Conservation (phyloP, 2,329 filamentous ascomycete genomes). For the Plectosphaerella sp. region DNA sequence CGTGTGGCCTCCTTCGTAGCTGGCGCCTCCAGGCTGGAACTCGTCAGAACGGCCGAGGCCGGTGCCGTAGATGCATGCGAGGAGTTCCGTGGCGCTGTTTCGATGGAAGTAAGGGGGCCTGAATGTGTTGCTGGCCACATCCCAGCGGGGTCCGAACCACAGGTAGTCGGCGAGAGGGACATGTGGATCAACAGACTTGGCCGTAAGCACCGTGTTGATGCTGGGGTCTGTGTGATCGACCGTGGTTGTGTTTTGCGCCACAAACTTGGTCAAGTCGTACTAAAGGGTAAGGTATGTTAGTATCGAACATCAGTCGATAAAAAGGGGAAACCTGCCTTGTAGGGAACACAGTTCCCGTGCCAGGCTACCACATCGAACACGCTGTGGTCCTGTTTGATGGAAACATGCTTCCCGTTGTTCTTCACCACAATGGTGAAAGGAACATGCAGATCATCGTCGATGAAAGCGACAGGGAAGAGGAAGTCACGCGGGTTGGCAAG, state of each 20-base stretch:
- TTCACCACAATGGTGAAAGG: slow-evolving; percentile 45
- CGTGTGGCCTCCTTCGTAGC: slow-evolving; percentile 32
- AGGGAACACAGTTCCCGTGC: slow-evolving; percentile 56
- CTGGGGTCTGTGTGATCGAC: slow-evolving; percentile 59
- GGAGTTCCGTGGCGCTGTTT: slow-evolving; percentile 53
- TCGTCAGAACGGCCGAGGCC: slow-evolving; percentile 25
- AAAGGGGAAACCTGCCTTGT: slow-evolving; percentile 27
- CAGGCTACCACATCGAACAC: slow-evolving; percentile 65
- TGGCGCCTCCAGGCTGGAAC: slow-evolving; percentile 42
- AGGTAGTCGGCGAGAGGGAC: slow-evolving; percentile 57
- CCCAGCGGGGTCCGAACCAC: slow-evolving; percentile 60
- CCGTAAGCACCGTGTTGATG: slow-evolving; percentile 57
- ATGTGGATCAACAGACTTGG: slow-evolving; percentile 45
- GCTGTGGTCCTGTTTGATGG: slow-evolving; percentile 54
- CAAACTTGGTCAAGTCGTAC: slow-evolving; percentile 47
- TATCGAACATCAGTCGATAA: not conserved
- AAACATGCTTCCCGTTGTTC: slow-evolving; percentile 54
- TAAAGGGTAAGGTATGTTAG: slow-evolving; percentile 21
- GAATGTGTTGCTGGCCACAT: slow-evolving; percentile 53
- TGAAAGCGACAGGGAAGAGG: slow-evolving; percentile 51
- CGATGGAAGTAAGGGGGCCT: slow-evolving; percentile 61
- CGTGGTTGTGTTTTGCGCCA: slow-evolving; percentile 44
- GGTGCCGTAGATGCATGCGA: slow-evolving; percentile 42
- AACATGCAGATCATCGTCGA: slow-evolving; percentile 27
- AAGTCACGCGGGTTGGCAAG: slow-evolving; percentile 63